A percentile compares a stretch with the other conserved stretches of the same genome.
Evolutionary conservation across 192 early-diverging fungal genomes (phyloP).

Genomic region (Coemansia sp.): DNA sequence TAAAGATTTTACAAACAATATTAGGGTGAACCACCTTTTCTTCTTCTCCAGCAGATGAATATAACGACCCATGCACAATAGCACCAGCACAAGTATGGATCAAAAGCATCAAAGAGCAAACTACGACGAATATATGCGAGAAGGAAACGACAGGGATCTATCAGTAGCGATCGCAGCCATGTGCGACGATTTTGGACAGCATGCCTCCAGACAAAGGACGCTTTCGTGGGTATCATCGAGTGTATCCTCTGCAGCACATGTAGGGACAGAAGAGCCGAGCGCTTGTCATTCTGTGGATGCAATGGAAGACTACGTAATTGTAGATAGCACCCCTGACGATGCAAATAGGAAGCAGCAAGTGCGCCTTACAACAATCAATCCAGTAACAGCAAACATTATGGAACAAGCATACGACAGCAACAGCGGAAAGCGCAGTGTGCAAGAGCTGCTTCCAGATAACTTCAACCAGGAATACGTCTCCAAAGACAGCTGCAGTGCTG

Average conservation of each 20-base stretch:
- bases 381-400: constrained; percentile 35
- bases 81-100: not conserved
- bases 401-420: constrained; percentile 7
- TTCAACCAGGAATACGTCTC: not conserved
- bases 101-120: constrained; percentile 4
- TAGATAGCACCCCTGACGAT: not conserved
- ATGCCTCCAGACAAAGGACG: constrained; percentile 27
- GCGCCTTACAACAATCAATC: constrained; percentile 47
- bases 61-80: constrained; percentile 7
- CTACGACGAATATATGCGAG: not conserved
- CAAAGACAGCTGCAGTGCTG: not conserved
- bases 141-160: not conserved
- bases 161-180: constrained; percentile 17
- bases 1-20: not conserved
- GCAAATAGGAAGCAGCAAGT: constrained; percentile 29
- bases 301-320: not conserved
- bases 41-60: not conserved
- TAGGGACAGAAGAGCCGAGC: not conserved
- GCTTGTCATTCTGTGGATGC: not conserved
- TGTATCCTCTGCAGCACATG: constrained; percentile 17
- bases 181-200: constrained; percentile 25
- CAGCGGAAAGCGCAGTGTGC: not conserved
- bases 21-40: not conserved
- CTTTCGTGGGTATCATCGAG: constrained; percentile 44
- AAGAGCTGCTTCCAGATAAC: not conserved